A percentile compares a stretch with the other conserved stretches of the same genome.
Evolutionary conservation across 169 alveolate species (phyloP).

Genomic region (Plasmodium chabaudi): DNA sequence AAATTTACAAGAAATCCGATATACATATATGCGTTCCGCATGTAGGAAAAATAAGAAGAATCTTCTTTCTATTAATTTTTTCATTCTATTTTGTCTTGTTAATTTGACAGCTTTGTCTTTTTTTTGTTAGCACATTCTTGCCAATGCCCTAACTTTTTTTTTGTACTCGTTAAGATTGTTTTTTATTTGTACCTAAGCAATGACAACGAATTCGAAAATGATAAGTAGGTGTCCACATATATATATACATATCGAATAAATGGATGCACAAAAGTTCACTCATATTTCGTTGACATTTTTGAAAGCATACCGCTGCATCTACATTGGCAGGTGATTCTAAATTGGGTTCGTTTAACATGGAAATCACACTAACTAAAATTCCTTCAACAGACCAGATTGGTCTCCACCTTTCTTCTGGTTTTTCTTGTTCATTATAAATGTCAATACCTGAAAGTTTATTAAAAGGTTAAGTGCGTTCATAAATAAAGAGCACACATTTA

Average conservation of each 20-base stretch:
- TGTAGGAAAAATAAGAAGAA: too few relatives aligned
- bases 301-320: slow-evolving; percentile 92
- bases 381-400: slow-evolving; percentile 98
- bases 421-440: slow-evolving; percentile 95
- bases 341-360: slow-evolving; percentile 98
- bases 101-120: background rate
- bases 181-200: slow-evolving; percentile 81
- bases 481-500: background rate
- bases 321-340: slow-evolving; percentile 97
- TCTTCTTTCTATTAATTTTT: too few relatives aligned
- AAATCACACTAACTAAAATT: slow-evolving; percentile 94
- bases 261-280: background rate
- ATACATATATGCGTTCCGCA: background rate
- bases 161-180: slow-evolving; percentile 89
- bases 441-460: slow-evolving; percentile 82
- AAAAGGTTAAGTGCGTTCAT: background rate
- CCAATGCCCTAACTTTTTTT: slow-evolving; percentile 91
- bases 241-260: background rate
- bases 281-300: too few relatives aligned
- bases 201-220: background rate
- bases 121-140: slow-evolving; percentile 80
- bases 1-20: background rate
- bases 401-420: slow-evolving; percentile 99
- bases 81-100: background rate
- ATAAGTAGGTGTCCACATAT: background rate